phyloP scores from a whole-genome alignment of 2,329 filamentous ascomycete genomes.

The Aureobasidium sp. region DNA sequence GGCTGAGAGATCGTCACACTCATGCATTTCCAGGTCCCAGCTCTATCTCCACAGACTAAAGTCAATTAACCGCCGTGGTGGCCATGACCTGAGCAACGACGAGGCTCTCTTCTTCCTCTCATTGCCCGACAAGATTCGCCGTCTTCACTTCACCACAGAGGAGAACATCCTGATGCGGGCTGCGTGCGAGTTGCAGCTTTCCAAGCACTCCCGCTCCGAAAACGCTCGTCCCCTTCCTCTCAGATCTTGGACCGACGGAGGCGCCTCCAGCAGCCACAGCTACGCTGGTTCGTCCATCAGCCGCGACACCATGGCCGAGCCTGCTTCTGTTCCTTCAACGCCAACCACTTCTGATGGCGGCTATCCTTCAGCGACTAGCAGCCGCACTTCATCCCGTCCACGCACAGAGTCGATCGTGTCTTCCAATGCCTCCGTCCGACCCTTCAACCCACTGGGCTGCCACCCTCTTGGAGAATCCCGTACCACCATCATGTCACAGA shows the following conservation, averaged over 20 bases:
- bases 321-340: neutral
- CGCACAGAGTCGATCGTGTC: neutral
- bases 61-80: conserved; percentile 31
- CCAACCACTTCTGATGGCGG: neutral
- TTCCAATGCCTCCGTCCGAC: neutral
- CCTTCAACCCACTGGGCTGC: neutral
- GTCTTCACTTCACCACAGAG: conserved; percentile 60
- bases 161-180: conserved; percentile 56
- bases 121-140: conserved; percentile 63
- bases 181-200: conserved; percentile 36
- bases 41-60: conserved; percentile 3
- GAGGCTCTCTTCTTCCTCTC: conserved; percentile 61
- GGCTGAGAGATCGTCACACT: neutral
- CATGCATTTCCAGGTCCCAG: neutral
- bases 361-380: neutral
- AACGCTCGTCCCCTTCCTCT: neutral
- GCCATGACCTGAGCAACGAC: conserved; percentile 21
- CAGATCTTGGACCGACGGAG: conserved; percentile 1
- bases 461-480: neutral
- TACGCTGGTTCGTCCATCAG: neutral
- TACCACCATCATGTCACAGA: neutral
- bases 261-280: conserved; percentile 1
- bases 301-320: neutral
- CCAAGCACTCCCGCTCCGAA: neutral
- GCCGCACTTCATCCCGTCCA: neutral